Conservation (phyloP, 306 rosid species). For the Cercis canadensis region DNA sequence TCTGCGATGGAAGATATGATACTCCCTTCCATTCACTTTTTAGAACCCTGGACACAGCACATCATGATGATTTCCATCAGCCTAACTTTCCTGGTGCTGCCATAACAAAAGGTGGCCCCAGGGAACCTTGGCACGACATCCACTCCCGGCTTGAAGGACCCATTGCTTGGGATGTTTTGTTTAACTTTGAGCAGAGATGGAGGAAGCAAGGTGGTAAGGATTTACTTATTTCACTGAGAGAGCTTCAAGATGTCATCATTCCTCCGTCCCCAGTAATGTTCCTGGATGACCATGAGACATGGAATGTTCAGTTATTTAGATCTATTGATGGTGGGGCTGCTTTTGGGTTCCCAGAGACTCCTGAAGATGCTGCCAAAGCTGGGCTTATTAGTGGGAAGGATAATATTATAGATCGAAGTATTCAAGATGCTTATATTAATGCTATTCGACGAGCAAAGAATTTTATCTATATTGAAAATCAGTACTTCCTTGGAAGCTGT, state of each 20-base stretch:
- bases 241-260: constrained; percentile 61
- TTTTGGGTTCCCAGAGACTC: constrained; percentile 78
- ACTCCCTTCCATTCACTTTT: constrained; percentile 74
- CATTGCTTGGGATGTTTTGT: constrained; percentile 79
- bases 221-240: constrained; percentile 58
- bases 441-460: constrained; percentile 79
- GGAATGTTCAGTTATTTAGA: constrained; percentile 82
- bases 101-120: constrained; percentile 74
- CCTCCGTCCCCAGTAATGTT: constrained; percentile 73
- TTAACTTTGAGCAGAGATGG: constrained; percentile 82
- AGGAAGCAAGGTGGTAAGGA: constrained; percentile 83
- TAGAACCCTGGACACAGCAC: constrained; percentile 74
- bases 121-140: constrained; percentile 85
- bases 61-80: constrained; percentile 76
- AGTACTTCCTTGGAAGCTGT: constrained; percentile 79
- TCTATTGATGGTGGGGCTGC: constrained; percentile 85
- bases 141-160: constrained; percentile 84
- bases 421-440: constrained; percentile 74
- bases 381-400: constrained; percentile 81
- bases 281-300: constrained; percentile 67
- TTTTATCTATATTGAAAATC: constrained; percentile 74
- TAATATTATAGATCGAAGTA: constrained; percentile 73
- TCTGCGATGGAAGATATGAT: constrained; percentile 82
- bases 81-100: constrained; percentile 69
- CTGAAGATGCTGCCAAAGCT: constrained; percentile 75